These are phyloP conservation scores for Fusarium sp. DNA, from an alignment of 2,329 filamentous ascomycete species.

Conservation along the genomic window DNA sequence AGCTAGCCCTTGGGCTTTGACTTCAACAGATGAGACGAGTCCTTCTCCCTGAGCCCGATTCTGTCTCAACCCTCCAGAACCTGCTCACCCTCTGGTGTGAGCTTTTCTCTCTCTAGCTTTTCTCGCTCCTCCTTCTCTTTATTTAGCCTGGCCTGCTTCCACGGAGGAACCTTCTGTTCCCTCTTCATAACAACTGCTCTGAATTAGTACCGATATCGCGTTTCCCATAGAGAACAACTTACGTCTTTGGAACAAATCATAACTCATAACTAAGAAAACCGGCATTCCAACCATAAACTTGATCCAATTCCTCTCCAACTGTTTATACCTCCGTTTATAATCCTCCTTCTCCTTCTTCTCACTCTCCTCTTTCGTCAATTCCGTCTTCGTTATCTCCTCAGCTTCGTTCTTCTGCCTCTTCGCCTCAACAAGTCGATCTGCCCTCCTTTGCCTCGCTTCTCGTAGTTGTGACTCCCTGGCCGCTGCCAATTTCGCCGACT, in stretches of 20 bases:
- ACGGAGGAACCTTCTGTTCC: constrained; percentile 45
- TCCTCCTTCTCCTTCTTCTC: constrained; percentile 48
- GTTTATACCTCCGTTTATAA: constrained; percentile 60
- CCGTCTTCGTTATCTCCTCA: background rate
- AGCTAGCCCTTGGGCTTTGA: background rate
- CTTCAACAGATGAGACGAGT: too few relatives aligned
- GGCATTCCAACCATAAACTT: constrained; percentile 65
- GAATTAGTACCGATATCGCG: background rate
- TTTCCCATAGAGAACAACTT: constrained; percentile 41
- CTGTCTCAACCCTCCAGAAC: background rate
- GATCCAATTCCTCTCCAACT: constrained; percentile 61
- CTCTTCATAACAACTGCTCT: constrained; percentile 51
- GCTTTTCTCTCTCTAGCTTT: background rate
- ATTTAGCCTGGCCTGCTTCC: constrained; percentile 16
- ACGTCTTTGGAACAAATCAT: constrained; percentile 66
- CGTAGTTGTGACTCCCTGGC: constrained; percentile 13
- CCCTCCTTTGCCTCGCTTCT: constrained; percentile 9
- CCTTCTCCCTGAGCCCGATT: background rate
- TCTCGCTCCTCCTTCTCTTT: constrained; percentile 11
- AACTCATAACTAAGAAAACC: constrained; percentile 68
- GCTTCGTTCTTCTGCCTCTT: constrained; percentile 9
- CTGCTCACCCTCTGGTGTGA: background rate
- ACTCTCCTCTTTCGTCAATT: constrained; percentile 34
- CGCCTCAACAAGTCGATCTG: constrained; percentile 10
- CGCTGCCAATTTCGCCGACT: background rate